phyloP scores from a whole-genome alignment of 306 rosid species.

The Cucurbita maxima region DNA sequence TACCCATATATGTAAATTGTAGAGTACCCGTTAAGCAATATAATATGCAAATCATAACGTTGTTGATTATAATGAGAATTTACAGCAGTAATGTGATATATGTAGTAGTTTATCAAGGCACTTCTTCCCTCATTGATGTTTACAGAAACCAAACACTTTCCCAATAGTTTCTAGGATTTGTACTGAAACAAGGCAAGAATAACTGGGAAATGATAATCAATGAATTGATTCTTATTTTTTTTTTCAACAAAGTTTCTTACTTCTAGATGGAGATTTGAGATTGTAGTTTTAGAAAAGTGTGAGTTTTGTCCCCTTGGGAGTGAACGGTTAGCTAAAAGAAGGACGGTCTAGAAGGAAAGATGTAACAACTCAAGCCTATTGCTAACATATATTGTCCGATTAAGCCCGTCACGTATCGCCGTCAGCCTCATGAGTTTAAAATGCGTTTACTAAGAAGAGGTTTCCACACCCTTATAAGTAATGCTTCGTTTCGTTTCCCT shows the following conservation, averaged over 20 bases:
- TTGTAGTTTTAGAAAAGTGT: background rate
- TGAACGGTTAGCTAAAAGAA: background rate
- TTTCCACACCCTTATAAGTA: too few species aligned
- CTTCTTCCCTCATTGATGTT: background rate
- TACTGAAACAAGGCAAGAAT: background rate
- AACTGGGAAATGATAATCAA: background rate
- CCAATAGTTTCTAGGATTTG: background rate
- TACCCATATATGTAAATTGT: background rate
- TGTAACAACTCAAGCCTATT: too few species aligned
- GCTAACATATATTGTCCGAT: too few species aligned
- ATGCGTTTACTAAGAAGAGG: too few species aligned
- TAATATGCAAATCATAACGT: conserved; percentile 3
- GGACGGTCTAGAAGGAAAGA: background rate
- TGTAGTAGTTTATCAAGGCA: background rate
- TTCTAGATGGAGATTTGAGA: background rate
- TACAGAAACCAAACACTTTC: background rate
- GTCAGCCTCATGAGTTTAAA: too few species aligned
- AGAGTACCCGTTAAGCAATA: background rate
- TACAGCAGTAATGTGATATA: background rate
- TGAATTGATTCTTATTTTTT: background rate
- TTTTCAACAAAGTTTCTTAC: background rate
- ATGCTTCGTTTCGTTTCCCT: too few species aligned
- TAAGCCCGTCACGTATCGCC: too few species aligned
- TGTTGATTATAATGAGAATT: background rate
- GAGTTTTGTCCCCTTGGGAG: background rate